Percentiles rank a stretch among this genome's conserved stretches.
Conservation (phyloP, 2,329 filamentous ascomycete species). For the Nemania sp. region DNA sequence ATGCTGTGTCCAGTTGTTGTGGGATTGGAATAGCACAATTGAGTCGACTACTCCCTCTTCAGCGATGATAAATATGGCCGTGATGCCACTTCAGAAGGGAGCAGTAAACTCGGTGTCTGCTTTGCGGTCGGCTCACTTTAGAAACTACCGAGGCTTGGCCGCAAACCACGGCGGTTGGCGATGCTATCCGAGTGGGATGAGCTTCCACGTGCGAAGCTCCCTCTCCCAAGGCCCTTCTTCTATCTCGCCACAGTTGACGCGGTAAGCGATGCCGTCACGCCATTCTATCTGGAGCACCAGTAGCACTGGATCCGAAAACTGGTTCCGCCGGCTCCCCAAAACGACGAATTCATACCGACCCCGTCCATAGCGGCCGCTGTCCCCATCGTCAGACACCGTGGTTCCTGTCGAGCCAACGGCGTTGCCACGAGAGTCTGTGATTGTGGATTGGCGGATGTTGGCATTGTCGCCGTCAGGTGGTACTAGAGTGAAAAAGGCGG, state of each 20-base stretch:
- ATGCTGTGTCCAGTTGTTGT: too few species aligned
- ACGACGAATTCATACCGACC: constrained; percentile 6
- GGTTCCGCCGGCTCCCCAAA: constrained; percentile 6
- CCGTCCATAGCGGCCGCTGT: neutral
- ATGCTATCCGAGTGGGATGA: constrained; percentile 3
- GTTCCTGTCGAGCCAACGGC: neutral
- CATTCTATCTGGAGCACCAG: constrained; percentile 10
- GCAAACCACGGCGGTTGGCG: too few species aligned
- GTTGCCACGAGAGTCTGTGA: neutral
- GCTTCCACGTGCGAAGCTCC: constrained; percentile 2
- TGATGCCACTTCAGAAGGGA: too few species aligned
- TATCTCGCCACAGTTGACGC: constrained; percentile 6
- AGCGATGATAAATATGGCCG: too few species aligned
- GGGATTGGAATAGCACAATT: too few species aligned
- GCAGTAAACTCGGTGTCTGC: too few species aligned
- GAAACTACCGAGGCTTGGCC: too few species aligned
- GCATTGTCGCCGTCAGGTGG: neutral
- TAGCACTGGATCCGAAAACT: constrained; percentile 1
- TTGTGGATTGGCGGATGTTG: neutral
- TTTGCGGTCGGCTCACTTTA: too few species aligned
- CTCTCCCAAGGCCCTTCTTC: constrained; percentile 1
- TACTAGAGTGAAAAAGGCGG: constrained; percentile 1
- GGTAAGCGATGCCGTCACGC: constrained; percentile 2
- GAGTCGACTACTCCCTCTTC: too few species aligned
- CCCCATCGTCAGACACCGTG: neutral